Percentiles rank a stretch among this genome's conserved stretches.
phyloP scores from a whole-genome alignment of 1,284 basidiomycete species.

The Abortiporus biennis region DNA sequence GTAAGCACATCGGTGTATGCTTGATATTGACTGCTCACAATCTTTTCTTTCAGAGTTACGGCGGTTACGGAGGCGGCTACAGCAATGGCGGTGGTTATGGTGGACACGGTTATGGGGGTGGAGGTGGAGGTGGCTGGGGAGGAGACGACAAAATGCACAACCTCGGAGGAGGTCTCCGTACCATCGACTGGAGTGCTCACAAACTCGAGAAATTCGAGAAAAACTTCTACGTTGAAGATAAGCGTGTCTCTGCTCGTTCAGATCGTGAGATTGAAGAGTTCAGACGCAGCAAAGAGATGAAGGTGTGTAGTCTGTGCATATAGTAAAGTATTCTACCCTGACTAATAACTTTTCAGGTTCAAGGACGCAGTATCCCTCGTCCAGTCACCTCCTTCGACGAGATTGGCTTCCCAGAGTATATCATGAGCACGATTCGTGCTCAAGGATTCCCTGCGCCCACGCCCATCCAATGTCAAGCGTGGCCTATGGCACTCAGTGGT shows the following conservation, averaged over 20 bases:
- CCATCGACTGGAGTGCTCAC: slow-evolving; percentile 78
- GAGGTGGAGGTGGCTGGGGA: slow-evolving; percentile 50
- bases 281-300: slow-evolving; percentile 83
- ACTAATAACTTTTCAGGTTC: slow-evolving; percentile 50
- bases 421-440: slow-evolving; percentile 88
- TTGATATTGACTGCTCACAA: background rate
- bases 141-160: slow-evolving; percentile 77
- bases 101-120: slow-evolving; percentile 38
- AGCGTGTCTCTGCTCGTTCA: slow-evolving; percentile 71
- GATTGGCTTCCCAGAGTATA: slow-evolving; percentile 93
- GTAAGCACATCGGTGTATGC: slow-evolving; percentile 15
- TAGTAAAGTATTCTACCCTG: slow-evolving; percentile 4
- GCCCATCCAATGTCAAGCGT: slow-evolving; percentile 96
- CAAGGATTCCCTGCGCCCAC: slow-evolving; percentile 90
- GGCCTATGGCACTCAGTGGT: slow-evolving; percentile 96
- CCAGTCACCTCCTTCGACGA: slow-evolving; percentile 93
- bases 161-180: slow-evolving; percentile 80
- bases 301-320: slow-evolving; percentile 36
- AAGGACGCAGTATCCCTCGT: slow-evolving; percentile 85
- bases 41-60: slow-evolving; percentile 19
- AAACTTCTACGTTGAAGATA: slow-evolving; percentile 97
- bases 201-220: slow-evolving; percentile 86
- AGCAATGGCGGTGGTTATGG: slow-evolving; percentile 25
- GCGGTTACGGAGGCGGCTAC: slow-evolving; percentile 23
- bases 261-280: slow-evolving; percentile 90